Evolutionary conservation across 345 rosid species (phyloP).

Genomic region (Noccaea bulbosa): DNA sequence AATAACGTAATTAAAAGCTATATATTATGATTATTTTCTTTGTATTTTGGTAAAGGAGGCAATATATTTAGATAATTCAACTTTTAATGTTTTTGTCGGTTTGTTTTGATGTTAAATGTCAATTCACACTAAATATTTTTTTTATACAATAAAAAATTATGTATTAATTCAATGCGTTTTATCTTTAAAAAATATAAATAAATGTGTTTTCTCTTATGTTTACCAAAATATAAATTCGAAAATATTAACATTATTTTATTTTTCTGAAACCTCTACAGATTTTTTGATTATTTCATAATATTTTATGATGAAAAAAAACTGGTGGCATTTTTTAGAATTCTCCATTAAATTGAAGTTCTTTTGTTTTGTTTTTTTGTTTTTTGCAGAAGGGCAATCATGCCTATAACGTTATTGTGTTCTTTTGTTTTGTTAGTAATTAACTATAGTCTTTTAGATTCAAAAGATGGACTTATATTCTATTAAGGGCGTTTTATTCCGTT

Average conservation of each 20-base stretch:
- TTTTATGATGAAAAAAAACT: not conserved
- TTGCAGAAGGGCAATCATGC: too few relatives aligned
- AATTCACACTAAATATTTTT: not conserved
- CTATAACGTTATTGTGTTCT: too few relatives aligned
- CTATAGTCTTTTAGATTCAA: not conserved
- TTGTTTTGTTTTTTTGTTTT: too few relatives aligned
- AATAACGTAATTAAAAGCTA: too few relatives aligned
- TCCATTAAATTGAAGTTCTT: not conserved
- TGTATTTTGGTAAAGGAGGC: too few relatives aligned
- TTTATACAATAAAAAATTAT: not conserved
- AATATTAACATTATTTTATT: not conserved
- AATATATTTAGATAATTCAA: not conserved
- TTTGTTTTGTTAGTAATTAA: not conserved
- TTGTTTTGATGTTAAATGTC: not conserved
- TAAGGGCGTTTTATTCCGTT: not conserved
- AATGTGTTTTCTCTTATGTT: not conserved
- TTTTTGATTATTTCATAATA: not conserved
- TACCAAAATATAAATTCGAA: not conserved
- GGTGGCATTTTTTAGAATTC: not conserved
- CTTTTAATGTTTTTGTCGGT: not conserved
- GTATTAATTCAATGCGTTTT: not conserved
- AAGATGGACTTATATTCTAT: not conserved
- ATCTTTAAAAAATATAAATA: not conserved
- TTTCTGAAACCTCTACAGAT: not conserved
- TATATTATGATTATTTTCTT: too few relatives aligned